Conservation (phyloP, 331 rosid species). For the Prunus yedoensis region DNA sequence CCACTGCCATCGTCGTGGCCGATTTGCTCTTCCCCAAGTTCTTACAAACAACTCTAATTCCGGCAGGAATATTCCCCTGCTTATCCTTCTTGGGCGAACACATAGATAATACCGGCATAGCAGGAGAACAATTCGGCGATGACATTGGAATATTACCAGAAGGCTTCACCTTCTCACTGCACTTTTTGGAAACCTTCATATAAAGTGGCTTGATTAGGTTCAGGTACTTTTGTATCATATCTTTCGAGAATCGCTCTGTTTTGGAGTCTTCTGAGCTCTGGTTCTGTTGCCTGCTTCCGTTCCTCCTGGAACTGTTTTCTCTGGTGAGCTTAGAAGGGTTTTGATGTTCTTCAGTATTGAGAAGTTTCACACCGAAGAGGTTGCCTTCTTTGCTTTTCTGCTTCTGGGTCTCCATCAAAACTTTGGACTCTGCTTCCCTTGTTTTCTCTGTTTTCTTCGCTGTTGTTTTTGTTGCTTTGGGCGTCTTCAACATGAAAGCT, state of each 20-base stretch:
- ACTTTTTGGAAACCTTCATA: slow-evolving; percentile 53
- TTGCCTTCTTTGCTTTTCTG: slow-evolving; percentile 26
- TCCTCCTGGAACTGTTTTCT: slow-evolving; percentile 44
- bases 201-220: slow-evolving; percentile 77
- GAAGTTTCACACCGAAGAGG: slow-evolving; percentile 22
- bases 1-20: slow-evolving; percentile 30
- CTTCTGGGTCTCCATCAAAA: slow-evolving; percentile 23
- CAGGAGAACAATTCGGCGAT: slow-evolving; percentile 49
- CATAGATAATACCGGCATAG: slow-evolving; percentile 25
- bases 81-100: slow-evolving; percentile 36
- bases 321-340: slow-evolving; percentile 45
- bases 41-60: slow-evolving; percentile 48
- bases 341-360: slow-evolving; percentile 18
- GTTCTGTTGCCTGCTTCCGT: slow-evolving; percentile 22
- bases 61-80: slow-evolving; percentile 48
- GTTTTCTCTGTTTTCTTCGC: slow-evolving; percentile 15
- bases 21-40: slow-evolving; percentile 71
- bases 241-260: slow-evolving; percentile 57
- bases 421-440: slow-evolving; percentile 18
- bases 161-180: slow-evolving; percentile 33
- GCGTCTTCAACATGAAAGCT: slow-evolving; percentile 54
- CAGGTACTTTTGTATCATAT: slow-evolving; percentile 60
- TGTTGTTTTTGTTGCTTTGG: slow-evolving; percentile 25
- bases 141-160: slow-evolving; percentile 25
- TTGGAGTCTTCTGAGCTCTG: slow-evolving; percentile 32